phyloP scores from a whole-genome alignment of 345 rosid genomes.

The Citrus cavaleriei region DNA sequence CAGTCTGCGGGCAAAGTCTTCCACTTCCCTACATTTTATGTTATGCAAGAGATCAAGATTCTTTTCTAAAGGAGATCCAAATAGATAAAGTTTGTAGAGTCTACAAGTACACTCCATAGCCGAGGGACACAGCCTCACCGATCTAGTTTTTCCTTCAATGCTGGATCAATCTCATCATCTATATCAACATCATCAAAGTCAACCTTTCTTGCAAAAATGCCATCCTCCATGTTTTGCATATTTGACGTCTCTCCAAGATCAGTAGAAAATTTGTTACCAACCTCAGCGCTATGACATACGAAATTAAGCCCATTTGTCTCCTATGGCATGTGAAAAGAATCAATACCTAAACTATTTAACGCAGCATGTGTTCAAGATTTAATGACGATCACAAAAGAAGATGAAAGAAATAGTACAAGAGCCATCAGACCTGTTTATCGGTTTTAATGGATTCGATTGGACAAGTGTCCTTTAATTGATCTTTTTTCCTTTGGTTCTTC shows the following conservation, averaged over 20 bases:
- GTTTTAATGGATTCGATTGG: constrained; percentile 28
- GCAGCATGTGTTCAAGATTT: not conserved
- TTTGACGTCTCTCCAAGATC: constrained; percentile 37
- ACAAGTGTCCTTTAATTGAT: constrained; percentile 42
- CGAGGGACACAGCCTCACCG: constrained; percentile 39
- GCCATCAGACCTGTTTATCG: constrained; percentile 40
- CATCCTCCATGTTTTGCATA: constrained; percentile 35
- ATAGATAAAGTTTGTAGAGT: not conserved
- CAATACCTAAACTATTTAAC: constrained; percentile 14
- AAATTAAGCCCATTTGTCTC: constrained; percentile 33
- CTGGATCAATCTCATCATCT: constrained; percentile 89
- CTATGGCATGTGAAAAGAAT: constrained; percentile 31
- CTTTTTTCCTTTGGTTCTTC: constrained; percentile 68
- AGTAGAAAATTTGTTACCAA: constrained; percentile 30
- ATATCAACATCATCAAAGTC: constrained; percentile 58
- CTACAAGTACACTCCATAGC: not conserved
- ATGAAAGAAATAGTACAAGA: constrained; percentile 3
- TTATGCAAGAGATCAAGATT: not conserved
- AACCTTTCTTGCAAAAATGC: constrained; percentile 34
- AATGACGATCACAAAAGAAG: not conserved
- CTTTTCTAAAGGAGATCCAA: not conserved
- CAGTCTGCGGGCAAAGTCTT: constrained; percentile 85
- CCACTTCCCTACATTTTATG: constrained; percentile 60
- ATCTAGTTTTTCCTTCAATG: constrained; percentile 72
- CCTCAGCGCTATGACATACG: constrained; percentile 30